These are phyloP conservation scores for Picea sitchensis DNA, from an alignment of 75 land plant genomes.

Conservation along the genomic window DNA sequence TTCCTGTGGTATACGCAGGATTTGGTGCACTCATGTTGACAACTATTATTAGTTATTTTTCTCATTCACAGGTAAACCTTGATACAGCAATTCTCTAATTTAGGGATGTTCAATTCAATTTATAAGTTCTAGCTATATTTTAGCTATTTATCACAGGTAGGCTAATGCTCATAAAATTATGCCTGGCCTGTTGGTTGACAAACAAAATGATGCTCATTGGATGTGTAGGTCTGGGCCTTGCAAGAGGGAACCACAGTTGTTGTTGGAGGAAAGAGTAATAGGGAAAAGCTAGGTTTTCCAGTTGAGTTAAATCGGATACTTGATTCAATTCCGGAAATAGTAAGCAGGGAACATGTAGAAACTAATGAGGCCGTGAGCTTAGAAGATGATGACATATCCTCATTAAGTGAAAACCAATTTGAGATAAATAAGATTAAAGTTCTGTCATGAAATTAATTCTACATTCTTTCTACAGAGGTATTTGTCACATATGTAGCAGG, in stretches of 20 bases:
- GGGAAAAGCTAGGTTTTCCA: conserved; percentile 72
- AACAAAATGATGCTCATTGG: neutral
- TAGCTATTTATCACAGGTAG: neutral
- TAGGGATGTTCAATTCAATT: neutral
- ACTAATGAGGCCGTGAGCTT: neutral
- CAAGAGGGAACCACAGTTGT: conserved; percentile 83
- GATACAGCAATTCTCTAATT: neutral
- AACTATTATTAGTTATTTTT: conserved; percentile 82
- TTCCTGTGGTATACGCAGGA: conserved; percentile 96
- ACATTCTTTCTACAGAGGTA: neutral
- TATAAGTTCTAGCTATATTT: neutral
- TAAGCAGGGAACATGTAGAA: conserved; percentile 10
- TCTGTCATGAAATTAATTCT: neutral
- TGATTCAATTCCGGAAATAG: conserved; percentile 80
- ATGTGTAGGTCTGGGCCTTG: conserved; percentile 83
- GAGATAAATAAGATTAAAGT: neutral
- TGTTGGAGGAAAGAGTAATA: conserved; percentile 90
- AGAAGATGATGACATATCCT: conserved; percentile 6
- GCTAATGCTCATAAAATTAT: neutral
- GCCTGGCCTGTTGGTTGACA: neutral
- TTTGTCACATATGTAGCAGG: neutral
- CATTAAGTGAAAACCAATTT: neutral
- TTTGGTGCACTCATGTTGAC: conserved; percentile 98
- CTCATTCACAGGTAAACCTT: conserved; percentile 77
- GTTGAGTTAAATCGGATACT: conserved; percentile 75